A percentile compares a stretch with the other conserved stretches of the same genome.
These are phyloP conservation scores for Babesia bigemina DNA, from an alignment of 169 alveolate species.

Conservation along the genomic window DNA sequence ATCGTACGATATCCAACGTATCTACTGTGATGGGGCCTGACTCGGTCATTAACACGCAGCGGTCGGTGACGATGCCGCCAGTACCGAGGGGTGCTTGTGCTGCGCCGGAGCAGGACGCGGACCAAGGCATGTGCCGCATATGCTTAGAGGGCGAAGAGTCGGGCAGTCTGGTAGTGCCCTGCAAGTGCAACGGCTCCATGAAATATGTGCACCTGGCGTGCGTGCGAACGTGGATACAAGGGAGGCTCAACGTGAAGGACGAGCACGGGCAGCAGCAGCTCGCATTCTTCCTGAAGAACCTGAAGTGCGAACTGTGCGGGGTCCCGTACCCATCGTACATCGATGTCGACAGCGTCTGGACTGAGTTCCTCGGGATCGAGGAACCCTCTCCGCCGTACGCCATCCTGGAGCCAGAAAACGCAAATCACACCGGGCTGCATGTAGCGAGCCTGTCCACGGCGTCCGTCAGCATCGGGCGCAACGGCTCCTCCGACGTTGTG, in stretches of 20 bases:
- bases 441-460: slow-evolving; percentile 78
- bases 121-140: slow-evolving; percentile 80
- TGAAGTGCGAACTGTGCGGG: slow-evolving; percentile 93
- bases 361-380: slow-evolving; percentile 85
- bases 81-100: background rate
- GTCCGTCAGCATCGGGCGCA: slow-evolving; percentile 87
- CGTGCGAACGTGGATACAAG: slow-evolving; percentile 90
- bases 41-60: background rate
- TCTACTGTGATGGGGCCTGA: background rate
- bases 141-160: slow-evolving; percentile 85
- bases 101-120: background rate
- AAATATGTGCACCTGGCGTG: slow-evolving; percentile 92
- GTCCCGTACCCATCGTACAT: slow-evolving; percentile 82
- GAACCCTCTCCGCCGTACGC: slow-evolving; percentile 85
- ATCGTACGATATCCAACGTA: background rate
- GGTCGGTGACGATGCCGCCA: background rate
- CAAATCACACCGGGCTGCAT: slow-evolving; percentile 76
- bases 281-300: slow-evolving; percentile 85
- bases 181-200: slow-evolving; percentile 96
- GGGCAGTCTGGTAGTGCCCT: slow-evolving; percentile 94
- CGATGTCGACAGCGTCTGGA: slow-evolving; percentile 68
- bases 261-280: slow-evolving; percentile 65
- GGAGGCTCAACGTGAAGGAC: slow-evolving; percentile 76
- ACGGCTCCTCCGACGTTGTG: slow-evolving; percentile 91
- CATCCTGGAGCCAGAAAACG: slow-evolving; percentile 79